phyloP scores from a whole-genome alignment of 169 alveolate genomes.

The Babesia bovis region DNA sequence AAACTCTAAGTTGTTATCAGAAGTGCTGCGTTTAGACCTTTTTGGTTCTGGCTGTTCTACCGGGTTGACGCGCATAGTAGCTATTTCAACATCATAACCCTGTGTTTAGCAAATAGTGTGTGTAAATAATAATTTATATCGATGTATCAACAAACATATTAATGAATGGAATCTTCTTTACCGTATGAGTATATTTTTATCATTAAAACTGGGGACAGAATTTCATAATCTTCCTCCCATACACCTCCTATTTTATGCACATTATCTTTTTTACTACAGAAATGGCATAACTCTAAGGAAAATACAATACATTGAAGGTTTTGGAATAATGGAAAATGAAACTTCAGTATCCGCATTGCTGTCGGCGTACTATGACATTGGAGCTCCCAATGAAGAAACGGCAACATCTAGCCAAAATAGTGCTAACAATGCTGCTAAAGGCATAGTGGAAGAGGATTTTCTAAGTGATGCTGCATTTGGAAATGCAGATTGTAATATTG shows the following conservation, averaged over 20 bases:
- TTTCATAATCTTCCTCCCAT: no score
- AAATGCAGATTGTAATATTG: conserved; percentile 44
- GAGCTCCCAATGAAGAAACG: neutral
- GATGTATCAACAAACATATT: no score
- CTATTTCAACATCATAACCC: neutral
- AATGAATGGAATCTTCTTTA: no score
- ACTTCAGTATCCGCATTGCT: conserved; percentile 63
- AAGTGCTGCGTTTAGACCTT: neutral
- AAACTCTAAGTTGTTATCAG: neutral
- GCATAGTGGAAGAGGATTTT: neutral
- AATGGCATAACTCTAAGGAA: no score
- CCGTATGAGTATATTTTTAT: no score
- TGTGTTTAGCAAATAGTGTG: no score
- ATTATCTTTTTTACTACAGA: no score
- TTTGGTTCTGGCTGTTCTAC: neutral
- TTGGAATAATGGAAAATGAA: neutral
- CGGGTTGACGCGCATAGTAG: neutral
- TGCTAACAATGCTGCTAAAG: neutral
- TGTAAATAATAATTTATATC: no score
- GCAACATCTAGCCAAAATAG: neutral
- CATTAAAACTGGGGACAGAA: no score
- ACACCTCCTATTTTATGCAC: no score
- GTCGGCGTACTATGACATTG: conserved; percentile 46
- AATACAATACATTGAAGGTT: no score
- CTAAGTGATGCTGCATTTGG: conserved; percentile 37